Base-by-base conservation (phyloP, 2,329 filamentous ascomycete species). In the Rasamsonia emersonii region DNA sequence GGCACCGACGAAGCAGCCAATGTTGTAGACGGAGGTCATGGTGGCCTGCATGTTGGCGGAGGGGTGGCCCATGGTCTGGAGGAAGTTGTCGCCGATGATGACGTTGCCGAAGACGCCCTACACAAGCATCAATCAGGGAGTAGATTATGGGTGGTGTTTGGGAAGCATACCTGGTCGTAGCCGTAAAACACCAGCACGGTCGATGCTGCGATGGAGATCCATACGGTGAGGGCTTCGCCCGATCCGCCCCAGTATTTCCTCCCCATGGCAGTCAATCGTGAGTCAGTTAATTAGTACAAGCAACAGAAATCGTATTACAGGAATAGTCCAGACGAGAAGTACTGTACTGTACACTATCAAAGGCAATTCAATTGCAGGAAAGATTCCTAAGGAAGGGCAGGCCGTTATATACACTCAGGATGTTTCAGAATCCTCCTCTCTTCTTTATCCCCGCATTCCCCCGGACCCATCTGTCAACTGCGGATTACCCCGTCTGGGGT, bases 101-200 rank as follows among this genome's bases (percentile, higher is more conserved):
- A 41, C 36, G 14, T 39, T 39, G 25, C 36, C 36, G 28, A 41
- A 41, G 4, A 41, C 39, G 15, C 39, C 39, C 39, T 41, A 19
- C 18, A 24, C 15, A 9, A 30, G 16, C 9, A 30, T 10, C 1
- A 19, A 21, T 5, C 9, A 27, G 16, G 4, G 7, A 21, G 17
- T 10, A 6, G 10, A 2, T 10, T 7, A 15, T 19, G 2, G 17
- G 32, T n/a, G 17, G 18, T 9, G 15, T 10, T 16, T 10, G 9
- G 18, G 18, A 15, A 16, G 38, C 37, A 20, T 40, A 58, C 54
- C 45, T 62, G 58, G 30, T 62, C 58, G 32, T 63, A 64, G 17
- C 61, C 66, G 38, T 70, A 71, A 44, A 71, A 70, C 33, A 70
- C 54, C 14, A 70, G 50, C 4, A 70, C 65, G 0, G 65, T 71